Evolutionary conservation across 2,329 filamentous ascomycete genomes (phyloP), one percentile per base, ranked within the genome.

Genomic region (Samsoniella hepiali): DNA sequence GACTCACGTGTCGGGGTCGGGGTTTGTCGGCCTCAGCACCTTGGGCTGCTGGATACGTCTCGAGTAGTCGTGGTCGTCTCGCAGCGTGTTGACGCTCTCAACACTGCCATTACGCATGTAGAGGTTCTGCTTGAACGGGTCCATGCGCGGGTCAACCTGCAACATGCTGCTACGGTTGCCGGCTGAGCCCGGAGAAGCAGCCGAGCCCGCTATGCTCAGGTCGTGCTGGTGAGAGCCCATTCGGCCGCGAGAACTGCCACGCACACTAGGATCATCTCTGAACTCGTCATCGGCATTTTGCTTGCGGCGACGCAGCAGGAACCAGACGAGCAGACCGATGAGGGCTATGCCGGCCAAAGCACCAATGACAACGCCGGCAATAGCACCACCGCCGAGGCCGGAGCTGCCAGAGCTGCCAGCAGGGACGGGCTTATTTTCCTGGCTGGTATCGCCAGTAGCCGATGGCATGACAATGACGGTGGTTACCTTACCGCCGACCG

Each of bases 41-140:
- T 82, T 77, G 10, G 82, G 79, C 50, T 80, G 76, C 57, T 82
- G 82, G 15, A 88, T 85, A 67, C 80, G 78, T 66, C 86, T 78
- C 45, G 86, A 88, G 70, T 89, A 89, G 67, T 89, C 86, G 64
- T 86, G 84, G 65, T 88, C 84, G 70, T 89, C 86, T 63, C 83
- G 83, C 5, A 89, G 74, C 1, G 86, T 88, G 67, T 84, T 84
- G 70, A 89, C 75, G 70, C 85, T 88, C 71, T 88, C 86, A 65
- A 82, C 81, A 68, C 85, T 88, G 71, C 82, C 83, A 13, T 81
- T 86, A 32, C 82, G 78, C 50, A 77, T 76, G 71, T 88, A 88
- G 13, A 87, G 75, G 22, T 81, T 82, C 42, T 81, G 79, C 55
- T 83, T 80, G 65, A 84, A 87, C 0, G 86, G 86, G 68, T 88